phyloP scores from a whole-genome alignment of 108 stramenopile species.

The Cyclotella sp. region DNA sequence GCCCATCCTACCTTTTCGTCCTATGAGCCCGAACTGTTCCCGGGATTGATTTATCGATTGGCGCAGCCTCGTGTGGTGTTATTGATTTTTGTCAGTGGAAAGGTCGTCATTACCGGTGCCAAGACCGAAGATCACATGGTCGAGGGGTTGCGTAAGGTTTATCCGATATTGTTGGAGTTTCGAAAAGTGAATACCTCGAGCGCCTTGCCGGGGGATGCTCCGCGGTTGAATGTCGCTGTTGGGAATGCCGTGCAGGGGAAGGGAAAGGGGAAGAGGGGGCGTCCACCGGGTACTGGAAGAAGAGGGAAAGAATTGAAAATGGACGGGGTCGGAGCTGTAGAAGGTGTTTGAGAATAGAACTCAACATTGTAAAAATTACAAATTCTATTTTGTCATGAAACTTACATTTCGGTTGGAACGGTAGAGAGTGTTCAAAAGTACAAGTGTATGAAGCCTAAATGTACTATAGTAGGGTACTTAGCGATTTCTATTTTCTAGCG shows the following conservation, averaged over 20 bases:
- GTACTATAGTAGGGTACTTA: no score
- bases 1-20: constrained; percentile 89
- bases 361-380: not conserved
- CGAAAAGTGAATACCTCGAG: constrained; percentile 59
- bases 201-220: constrained; percentile 7
- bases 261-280: not conserved
- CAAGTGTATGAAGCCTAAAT: no score
- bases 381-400: not conserved
- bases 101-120: constrained; percentile 92
- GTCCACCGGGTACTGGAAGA: constrained; percentile 6
- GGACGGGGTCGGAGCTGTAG: not conserved
- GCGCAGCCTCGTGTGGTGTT: constrained; percentile 91
- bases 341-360: not conserved
- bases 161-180: constrained; percentile 84
- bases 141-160: constrained; percentile 76
- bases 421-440: no score
- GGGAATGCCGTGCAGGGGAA: not conserved
- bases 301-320: constrained; percentile 11
- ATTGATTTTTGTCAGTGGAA: constrained; percentile 96
- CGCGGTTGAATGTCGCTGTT: not conserved
- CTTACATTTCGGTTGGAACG: no score
- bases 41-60: constrained; percentile 97
- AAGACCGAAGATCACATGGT: constrained; percentile 78
- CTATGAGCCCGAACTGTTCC: constrained; percentile 99
- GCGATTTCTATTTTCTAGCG: no score